These are phyloP conservation scores for Dictyophora rubrovolvata DNA, from an alignment of 768 basidiomycete genomes.

Conservation along the genomic window DNA sequence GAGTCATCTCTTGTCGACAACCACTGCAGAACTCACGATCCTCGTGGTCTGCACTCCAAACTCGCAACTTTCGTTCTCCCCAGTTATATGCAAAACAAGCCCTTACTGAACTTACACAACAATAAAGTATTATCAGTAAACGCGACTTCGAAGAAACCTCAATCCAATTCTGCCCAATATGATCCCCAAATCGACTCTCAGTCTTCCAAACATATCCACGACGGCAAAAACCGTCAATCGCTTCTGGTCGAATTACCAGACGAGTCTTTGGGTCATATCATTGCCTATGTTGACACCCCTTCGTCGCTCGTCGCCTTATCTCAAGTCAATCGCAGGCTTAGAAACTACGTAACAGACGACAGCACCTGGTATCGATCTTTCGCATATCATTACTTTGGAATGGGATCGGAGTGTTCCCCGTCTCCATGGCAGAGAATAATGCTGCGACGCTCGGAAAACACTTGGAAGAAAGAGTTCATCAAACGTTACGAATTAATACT, in stretches of 20 bases:
- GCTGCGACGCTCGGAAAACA: constrained; percentile 42
- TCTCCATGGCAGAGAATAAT: constrained; percentile 34
- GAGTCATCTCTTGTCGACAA: not conserved
- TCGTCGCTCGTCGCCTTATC: constrained; percentile 49
- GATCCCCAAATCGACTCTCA: not conserved
- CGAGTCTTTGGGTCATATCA: constrained; percentile 70
- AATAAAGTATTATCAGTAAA: not conserved
- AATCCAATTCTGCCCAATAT: constrained; percentile 1
- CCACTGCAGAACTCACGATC: not conserved
- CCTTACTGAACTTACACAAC: constrained; percentile 5
- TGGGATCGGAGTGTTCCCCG: constrained; percentile 54
- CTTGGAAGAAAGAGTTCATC: constrained; percentile 69
- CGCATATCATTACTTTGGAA: constrained; percentile 52
- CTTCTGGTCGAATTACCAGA: constrained; percentile 46
- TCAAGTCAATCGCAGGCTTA: constrained; percentile 39
- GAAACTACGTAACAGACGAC: constrained; percentile 63
- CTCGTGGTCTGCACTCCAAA: not conserved
- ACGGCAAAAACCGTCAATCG: not conserved
- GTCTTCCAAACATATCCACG: not conserved
- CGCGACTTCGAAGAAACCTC: constrained; percentile 1
- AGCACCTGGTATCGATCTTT: constrained; percentile 75
- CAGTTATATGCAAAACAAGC: constrained; percentile 10
- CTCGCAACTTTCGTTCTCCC: not conserved
- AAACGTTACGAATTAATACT: constrained; percentile 40
- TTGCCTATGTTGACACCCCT: constrained; percentile 54